Base-by-base conservation (phyloP, 1,139 yeast genomes). In the Scheffersomyces insectosa region DNA sequence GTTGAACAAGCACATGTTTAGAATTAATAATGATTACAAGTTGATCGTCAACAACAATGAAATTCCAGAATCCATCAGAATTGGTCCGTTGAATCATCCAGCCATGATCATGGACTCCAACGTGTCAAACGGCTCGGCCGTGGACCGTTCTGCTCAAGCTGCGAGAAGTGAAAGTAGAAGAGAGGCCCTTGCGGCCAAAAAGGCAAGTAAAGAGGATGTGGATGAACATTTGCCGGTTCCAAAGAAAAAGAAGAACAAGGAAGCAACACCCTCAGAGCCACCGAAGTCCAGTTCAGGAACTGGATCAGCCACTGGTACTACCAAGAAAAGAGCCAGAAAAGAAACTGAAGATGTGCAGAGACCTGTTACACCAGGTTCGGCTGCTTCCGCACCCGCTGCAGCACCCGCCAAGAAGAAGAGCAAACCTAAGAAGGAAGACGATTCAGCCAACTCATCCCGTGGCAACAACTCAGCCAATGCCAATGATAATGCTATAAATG, bases 141-240 rank as follows among this genome's bases (percentile, higher is more conserved):
- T 60, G 2, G 67, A 65, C 45, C 77, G 85, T 51, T 78, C 86
- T 1, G 83, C 83, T 1, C 91, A 86, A 48, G 75, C 83, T 35
- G 83, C 84, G 51, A 72, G 95, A 49, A 79, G 88, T 57, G 98
- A 90, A 66, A 80, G 88, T 40, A 75, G 97, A 52, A 75, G 98
- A 48, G 97, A 90, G 60, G 97, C 97, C 2, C 75, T 91, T 58
- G 97, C 96, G 3, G 97, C 97, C 2, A 83, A 80, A 54, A 87
- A 84, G 61, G 88, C 88, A 13, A 60, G 56, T 41, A 65, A 66
- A 52, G 70, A 65, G 38, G 69, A 65, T 32, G 78, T 73, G 34
- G 75, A 68, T 29, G 68, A 59, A 3, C 59, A 52, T 35, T 46
- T 51, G 10, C 50, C 48, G 1, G 60, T 51, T n/a, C 25, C 25